Evolutionary conservation across 2,329 filamentous ascomycete species (phyloP).

Genomic region (Aspergillus sergii): DNA sequence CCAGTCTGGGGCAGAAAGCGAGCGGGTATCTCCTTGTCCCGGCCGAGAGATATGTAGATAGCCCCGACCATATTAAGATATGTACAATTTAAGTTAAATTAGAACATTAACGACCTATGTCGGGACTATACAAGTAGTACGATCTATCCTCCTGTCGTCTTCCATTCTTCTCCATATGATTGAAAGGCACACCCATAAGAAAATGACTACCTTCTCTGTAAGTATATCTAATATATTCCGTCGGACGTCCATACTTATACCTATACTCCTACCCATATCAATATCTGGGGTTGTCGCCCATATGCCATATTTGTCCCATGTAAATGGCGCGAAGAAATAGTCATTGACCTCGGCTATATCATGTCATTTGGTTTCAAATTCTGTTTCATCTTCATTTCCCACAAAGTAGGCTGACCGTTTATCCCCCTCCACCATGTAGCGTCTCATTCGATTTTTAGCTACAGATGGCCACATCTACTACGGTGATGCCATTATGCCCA

Average conservation of each 20-base stretch:
- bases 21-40: constrained; percentile 7
- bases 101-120: background rate
- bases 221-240: constrained; percentile 22
- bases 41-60: background rate
- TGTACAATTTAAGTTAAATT: background rate
- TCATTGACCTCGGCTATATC: background rate
- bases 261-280: background rate
- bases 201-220: constrained; percentile 53
- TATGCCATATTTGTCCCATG: background rate
- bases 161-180: background rate
- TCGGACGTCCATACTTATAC: background rate
- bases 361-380: background rate
- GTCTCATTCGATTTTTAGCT: constrained; percentile 73
- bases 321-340: background rate
- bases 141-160: background rate
- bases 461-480: constrained; percentile 71
- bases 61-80: no score
- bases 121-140: background rate
- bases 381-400: background rate
- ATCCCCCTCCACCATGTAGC: constrained; percentile 45
- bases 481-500: constrained; percentile 71
- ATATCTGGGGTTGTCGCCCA: background rate
- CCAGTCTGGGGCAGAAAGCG: constrained; percentile 13
- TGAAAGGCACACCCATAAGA: background rate
- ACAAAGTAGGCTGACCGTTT: background rate